phyloP scores from a whole-genome alignment of 164 flowering plant species.

The Chimonanthus praecox region DNA sequence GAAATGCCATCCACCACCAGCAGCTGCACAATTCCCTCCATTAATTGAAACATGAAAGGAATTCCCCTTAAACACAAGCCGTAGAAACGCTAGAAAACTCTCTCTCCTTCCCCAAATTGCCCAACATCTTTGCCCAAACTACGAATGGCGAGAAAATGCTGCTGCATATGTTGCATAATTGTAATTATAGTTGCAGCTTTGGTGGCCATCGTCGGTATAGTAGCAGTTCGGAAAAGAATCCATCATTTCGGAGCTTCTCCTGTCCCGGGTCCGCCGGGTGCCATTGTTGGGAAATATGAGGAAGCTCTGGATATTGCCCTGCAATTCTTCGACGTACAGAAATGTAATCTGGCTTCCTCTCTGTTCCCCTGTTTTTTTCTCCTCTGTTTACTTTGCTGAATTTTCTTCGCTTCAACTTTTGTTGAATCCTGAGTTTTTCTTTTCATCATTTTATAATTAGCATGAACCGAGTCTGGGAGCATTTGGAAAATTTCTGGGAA shows the following conservation, averaged over 20 bases:
- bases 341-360: constrained; percentile 39
- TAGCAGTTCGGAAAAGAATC: constrained; percentile 23
- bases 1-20: too few species aligned
- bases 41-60: too few species aligned
- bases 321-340: constrained; percentile 88
- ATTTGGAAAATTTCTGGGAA: too few species aligned
- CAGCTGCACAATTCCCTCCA: too few species aligned
- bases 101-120: not conserved
- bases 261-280: constrained; percentile 85
- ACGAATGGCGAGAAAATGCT: not conserved
- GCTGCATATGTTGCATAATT: constrained; percentile 56
- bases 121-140: not conserved
- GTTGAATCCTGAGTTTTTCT: not conserved
- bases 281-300: constrained; percentile 43
- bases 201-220: constrained; percentile 35
- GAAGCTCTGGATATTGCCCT: constrained; percentile 65
- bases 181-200: constrained; percentile 38
- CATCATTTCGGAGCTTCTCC: constrained; percentile 34
- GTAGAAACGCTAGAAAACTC: not conserved
- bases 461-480: not conserved
- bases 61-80: too few species aligned
- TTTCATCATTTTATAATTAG: too few species aligned
- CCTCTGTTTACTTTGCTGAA: not conserved
- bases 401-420: not conserved
- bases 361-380: not conserved